phyloP scores from a whole-genome alignment of 495 filamentous ascomycete genomes.

The Penicillium soppii region DNA sequence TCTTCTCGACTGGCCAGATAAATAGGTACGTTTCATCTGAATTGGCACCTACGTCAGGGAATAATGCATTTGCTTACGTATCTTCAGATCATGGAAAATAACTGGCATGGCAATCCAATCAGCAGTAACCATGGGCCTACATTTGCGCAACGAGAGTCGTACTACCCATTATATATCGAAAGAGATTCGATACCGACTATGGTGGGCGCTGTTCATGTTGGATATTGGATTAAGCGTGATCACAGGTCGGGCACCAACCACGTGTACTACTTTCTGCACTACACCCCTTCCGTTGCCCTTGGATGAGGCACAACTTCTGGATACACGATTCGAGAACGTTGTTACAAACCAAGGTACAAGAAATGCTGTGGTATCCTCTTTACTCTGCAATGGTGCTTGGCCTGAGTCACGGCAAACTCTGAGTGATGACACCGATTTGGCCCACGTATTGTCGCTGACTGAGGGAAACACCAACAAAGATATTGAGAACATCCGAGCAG shows the following conservation, averaged over 20 bases:
- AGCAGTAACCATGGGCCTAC: constrained; percentile 53
- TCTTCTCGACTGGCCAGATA: background rate
- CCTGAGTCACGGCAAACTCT: background rate
- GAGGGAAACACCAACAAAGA: background rate
- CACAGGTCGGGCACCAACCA: constrained; percentile 54
- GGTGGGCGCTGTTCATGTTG: constrained; percentile 52
- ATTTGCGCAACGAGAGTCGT: constrained; percentile 53
- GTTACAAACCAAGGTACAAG: no score
- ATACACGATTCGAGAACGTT: background rate
- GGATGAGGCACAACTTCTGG: constrained; percentile 42
- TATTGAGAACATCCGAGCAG: no score
- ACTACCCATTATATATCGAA: constrained; percentile 42
- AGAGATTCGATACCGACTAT: constrained; percentile 26
- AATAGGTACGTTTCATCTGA: background rate
- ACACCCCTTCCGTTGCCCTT: constrained; percentile 49
- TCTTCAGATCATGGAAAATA: constrained; percentile 54
- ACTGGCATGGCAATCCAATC: constrained; percentile 55
- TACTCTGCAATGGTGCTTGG: background rate
- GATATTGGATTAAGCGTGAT: constrained; percentile 54
- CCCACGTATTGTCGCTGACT: no score
- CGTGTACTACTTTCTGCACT: constrained; percentile 49
- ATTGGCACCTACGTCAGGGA: no score
- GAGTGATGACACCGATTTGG: no score
- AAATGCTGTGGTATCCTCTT: no score
- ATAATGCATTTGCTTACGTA: constrained; percentile 14